phyloP scores from a whole-genome alignment of 768 basidiomycete species.

The Sporobolomyces pararoseus region DNA sequence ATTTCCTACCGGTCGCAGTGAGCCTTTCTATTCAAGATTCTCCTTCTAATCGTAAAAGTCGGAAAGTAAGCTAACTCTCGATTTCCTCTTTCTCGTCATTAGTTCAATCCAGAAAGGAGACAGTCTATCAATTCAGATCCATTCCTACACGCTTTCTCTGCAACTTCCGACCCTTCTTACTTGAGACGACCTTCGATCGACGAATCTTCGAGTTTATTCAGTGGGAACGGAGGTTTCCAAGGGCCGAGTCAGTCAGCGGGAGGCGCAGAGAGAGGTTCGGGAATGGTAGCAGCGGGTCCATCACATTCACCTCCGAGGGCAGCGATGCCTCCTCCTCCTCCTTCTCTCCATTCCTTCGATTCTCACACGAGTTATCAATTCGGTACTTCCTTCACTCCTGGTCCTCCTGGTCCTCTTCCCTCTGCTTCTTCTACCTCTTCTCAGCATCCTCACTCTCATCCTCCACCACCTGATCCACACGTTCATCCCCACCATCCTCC shows the following conservation, averaged over 20 bases:
- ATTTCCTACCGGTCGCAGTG: conserved; percentile 14
- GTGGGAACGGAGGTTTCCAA: not conserved
- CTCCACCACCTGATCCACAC: too few relatives aligned
- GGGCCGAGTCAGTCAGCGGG: not conserved
- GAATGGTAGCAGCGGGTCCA: not conserved
- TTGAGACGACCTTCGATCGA: conserved; percentile 1
- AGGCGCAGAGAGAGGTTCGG: not conserved
- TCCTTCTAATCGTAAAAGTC: too few relatives aligned
- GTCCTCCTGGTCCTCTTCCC: too few relatives aligned
- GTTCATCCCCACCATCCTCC: too few relatives aligned
- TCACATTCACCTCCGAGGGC: not conserved
- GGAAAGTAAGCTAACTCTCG: too few relatives aligned
- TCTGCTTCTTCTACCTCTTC: too few relatives aligned
- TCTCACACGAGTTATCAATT: conserved; percentile 5
- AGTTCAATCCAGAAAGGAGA: conserved; percentile 18
- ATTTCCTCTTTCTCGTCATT: not conserved
- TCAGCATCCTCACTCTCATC: not conserved
- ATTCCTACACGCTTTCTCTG: conserved; percentile 38
- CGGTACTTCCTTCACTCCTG: not conserved
- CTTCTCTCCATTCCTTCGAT: not conserved
- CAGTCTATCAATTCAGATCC: conserved; percentile 39
- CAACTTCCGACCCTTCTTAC: conserved; percentile 2
- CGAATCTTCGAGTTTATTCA: not conserved
- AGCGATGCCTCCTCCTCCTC: conserved; percentile 8
- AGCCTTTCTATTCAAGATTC: not conserved